These are phyloP conservation scores for Echites panduratus DNA, from an alignment of 257 asterid genomes.

Conservation along the genomic window DNA sequence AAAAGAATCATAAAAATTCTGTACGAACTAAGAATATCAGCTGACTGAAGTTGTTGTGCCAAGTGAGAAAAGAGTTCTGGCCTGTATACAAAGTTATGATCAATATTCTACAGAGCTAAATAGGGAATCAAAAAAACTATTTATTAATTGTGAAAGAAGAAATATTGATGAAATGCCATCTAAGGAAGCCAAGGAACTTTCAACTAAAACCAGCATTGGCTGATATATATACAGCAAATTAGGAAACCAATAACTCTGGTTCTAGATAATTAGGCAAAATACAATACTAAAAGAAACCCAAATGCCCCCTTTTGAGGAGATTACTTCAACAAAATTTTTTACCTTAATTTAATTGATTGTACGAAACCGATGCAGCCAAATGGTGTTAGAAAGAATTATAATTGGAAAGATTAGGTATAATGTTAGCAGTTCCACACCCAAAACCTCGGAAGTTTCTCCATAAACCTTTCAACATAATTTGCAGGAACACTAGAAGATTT, in stretches of 20 bases:
- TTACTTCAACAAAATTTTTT: neutral
- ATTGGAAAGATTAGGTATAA: no score
- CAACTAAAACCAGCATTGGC: neutral
- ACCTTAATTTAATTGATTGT: neutral
- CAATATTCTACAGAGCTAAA: neutral
- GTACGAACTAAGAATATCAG: conserved; percentile 82
- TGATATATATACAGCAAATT: neutral
- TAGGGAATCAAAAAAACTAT: neutral
- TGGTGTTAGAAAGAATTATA: neutral
- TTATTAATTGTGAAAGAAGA: neutral
- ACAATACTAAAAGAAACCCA: neutral
- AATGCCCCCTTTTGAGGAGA: neutral
- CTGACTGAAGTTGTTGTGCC: conserved; percentile 83
- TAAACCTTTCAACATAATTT: neutral
- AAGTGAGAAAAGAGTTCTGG: conserved; percentile 82
- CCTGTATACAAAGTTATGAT: conserved; percentile 50
- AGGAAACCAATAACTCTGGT: neutral
- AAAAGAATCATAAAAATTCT: conserved; percentile 87
- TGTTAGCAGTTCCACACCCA: neutral
- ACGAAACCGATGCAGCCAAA: neutral
- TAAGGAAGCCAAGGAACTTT: neutral
- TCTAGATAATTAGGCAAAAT: neutral
- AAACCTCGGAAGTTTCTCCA: neutral
- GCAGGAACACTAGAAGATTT: neutral
- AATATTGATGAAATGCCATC: neutral